A percentile compares a stretch with the other conserved stretches of the same genome.
Evolutionary conservation across 306 rosid genomes (phyloP).

Genomic region (Adenanthera pavonina): DNA sequence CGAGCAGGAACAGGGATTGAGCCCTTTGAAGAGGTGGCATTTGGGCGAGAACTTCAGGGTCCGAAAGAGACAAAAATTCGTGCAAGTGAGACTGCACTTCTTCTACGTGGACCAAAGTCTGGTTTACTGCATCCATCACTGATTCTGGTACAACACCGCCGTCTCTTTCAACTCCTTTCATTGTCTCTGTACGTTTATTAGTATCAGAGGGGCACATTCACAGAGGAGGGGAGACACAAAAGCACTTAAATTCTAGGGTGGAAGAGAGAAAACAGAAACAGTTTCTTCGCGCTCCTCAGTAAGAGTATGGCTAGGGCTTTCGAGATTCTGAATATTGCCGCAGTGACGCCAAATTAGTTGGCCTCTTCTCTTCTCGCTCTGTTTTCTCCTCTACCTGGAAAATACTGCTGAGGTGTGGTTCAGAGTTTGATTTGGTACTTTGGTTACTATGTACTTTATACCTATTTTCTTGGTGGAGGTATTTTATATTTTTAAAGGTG

Average conservation of each 20-base stretch:
- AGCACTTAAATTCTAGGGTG: neutral
- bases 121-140: conserved; percentile 64
- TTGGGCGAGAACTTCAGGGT: conserved; percentile 66
- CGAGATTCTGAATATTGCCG: neutral
- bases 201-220: neutral
- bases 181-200: conserved; percentile 11
- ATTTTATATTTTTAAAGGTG: no score
- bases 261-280: neutral
- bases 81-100: conserved; percentile 54
- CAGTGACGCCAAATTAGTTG: neutral
- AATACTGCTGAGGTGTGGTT: neutral
- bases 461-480: no score
- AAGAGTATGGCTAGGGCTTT: neutral
- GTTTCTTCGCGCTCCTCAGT: neutral
- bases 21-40: conserved; percentile 88
- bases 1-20: conserved; percentile 66
- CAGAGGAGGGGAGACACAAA: neutral
- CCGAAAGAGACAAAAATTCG: conserved; percentile 61
- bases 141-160: conserved; percentile 67
- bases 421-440: neutral
- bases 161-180: conserved; percentile 57
- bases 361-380: neutral
- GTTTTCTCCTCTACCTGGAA: neutral
- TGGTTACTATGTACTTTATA: no score
- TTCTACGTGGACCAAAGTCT: conserved; percentile 56